A percentile compares a stretch with the other conserved stretches of the same genome.
Evolutionary conservation across 2,329 filamentous ascomycete genomes (phyloP).

Genomic region (Fusarium secorum): DNA sequence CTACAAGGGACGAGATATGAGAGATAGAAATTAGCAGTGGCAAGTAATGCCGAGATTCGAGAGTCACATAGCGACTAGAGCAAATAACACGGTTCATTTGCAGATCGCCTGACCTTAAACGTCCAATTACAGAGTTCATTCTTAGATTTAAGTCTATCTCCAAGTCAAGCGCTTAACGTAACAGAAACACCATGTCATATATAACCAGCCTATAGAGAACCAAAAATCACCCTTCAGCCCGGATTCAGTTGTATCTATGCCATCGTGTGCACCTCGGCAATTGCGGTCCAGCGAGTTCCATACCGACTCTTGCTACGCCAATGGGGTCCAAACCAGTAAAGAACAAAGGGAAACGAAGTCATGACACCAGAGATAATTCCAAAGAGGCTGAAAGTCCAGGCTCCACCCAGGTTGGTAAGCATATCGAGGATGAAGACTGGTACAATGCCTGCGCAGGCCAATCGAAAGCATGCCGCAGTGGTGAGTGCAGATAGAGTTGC

Average conservation of each 20-base stretch:
- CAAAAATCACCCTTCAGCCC: too few relatives aligned
- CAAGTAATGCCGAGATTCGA: neutral
- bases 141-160: neutral
- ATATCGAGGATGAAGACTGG: constrained; percentile 1
- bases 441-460: neutral
- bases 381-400: constrained; percentile 1
- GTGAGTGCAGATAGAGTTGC: neutral
- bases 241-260: neutral
- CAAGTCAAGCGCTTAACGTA: neutral
- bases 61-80: fast-evolving
- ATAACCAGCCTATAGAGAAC: too few relatives aligned
- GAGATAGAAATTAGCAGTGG: too few relatives aligned
- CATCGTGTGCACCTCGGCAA: neutral
- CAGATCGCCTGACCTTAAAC: neutral
- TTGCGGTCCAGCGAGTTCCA: neutral
- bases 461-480: neutral
- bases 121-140: fast-evolving
- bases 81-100: too few relatives aligned
- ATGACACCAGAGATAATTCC: neutral
- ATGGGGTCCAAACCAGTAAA: neutral
- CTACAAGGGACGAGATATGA: too few relatives aligned
- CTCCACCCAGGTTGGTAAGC: neutral
- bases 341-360: neutral
- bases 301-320: neutral
- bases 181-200: neutral